Conservation (phyloP, 2,329 filamentous ascomycete species). For the Colletotrichum sp. region DNA sequence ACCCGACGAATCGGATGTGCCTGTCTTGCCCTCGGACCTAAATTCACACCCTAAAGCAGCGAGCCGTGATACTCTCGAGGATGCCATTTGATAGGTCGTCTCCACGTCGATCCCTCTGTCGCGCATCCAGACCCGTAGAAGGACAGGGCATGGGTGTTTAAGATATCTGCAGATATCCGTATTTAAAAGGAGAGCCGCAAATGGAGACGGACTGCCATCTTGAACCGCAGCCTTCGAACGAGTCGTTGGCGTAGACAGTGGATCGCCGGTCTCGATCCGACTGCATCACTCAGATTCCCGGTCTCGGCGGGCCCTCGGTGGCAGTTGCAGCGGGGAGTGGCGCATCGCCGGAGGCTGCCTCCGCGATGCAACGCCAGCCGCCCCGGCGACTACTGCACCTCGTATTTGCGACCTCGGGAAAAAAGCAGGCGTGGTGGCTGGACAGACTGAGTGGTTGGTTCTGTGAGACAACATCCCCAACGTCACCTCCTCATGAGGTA, state of each 20-base stretch:
- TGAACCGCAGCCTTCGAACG: not conserved
- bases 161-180: not conserved
- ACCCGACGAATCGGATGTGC: not conserved
- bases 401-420: slow-evolving; percentile 2
- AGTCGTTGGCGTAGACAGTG: not conserved
- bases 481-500: not conserved
- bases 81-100: not conserved
- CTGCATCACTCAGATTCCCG: not conserved
- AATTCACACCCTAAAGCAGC: not conserved
- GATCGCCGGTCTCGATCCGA: not conserved
- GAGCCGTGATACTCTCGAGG: not conserved
- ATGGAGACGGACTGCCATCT: not conserved
- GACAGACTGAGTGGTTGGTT: not conserved
- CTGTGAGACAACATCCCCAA: not conserved
- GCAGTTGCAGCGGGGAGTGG: not conserved
- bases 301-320: not conserved
- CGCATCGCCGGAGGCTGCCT: not conserved
- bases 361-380: slow-evolving; percentile 14
- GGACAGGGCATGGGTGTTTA: not conserved
- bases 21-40: not conserved
- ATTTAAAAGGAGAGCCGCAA: not conserved
- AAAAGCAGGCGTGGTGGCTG: not conserved
- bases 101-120: not conserved
- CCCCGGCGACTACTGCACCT: slow-evolving; percentile 1
- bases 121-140: not conserved